Evolutionary conservation across 257 asterid species (phyloP), one percentile per base, ranked within the genome.

Genomic region (Coffea eugenioides): DNA sequence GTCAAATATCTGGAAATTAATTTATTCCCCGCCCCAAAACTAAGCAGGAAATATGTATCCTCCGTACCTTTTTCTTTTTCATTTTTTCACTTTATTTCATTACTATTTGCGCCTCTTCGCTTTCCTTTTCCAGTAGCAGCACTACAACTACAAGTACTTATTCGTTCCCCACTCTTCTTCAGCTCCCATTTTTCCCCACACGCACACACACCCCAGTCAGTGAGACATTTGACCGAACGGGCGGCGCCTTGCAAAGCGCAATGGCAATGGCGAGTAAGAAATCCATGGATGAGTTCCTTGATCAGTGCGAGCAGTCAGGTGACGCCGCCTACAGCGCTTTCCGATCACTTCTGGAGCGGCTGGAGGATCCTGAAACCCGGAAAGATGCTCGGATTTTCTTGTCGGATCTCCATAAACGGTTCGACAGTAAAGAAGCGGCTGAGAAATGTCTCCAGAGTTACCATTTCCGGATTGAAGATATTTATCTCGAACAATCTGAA

Each of bases 291-390:
- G 95, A 92, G 49, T 96, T 96, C 76, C 80, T 96, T 82, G 86
- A 85, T 79, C 92, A 87, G 80, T 96, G 99, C 82, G 59, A 83
- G 69, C 89, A 77, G 61, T 96, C 99, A 70, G 98, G 99, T 43
- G 99, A 96, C 83, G 88, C 91, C 23, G 98, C 99, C 31, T 96
- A 96, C 97, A 76, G 93, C 59, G 95, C 88, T 39, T 88, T 94
- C 77, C 94, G 99, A 87, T 94, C 97, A 36, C 88, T 94, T 74
- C 88, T 96, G 66, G 97, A 92, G 85, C 91, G 97, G 5, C 92
- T 96, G 31, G 97, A 96, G 89, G 87, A 94, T 76, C 97, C 99
- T 85, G 81, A 21, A 20, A 88, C 99, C 86, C 91, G 98, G 23
- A 79, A 81, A 79, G 89, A 87, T 10, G 97, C 97, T 36, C 94